Evolutionary conservation across 208 protist genomes (phyloP), one percentile per base, ranked within the genome.

Genomic region (Herpetomonas tarakana): DNA sequence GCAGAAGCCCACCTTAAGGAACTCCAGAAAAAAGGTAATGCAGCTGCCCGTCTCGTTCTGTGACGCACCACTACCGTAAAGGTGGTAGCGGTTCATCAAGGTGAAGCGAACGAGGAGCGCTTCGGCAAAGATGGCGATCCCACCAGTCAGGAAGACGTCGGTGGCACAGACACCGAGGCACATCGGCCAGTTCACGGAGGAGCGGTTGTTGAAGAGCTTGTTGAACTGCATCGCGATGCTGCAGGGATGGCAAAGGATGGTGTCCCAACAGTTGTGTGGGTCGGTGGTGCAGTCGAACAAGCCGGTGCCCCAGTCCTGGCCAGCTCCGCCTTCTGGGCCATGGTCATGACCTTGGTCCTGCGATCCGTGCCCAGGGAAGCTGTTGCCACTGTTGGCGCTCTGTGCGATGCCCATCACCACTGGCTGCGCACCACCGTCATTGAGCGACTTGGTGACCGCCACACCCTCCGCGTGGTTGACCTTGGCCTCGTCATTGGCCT

Each of bases 181-280:
- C 29, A 76, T 51, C 0, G 70, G 70, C 16, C n/a, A 26, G 44
- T 64, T 66, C 16, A 67, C 28, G 16, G 58, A 58, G 18, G 47
- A 35, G 28, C 52, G 28, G 6, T 65, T 53, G 12, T 68, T 62
- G 44, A 64, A 68, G 6, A 76, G 1, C 4, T 51, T 25, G 22
- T 69, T 65, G 45, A 71, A 76, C 29, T 76, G 64, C 7, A 63
- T 46, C 45, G 62, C 68, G 50, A 52, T 71, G 46, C 66, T 61
- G 56, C 58, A 71, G 49, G 64, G 64, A 12, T 29, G 28, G 31
- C 70, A 76, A 14, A 76, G 16, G 26, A 65, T 62, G 6, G 64
- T 27, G 28, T 71, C 64, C 21, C 65, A 52, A 11, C 59, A 56
- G 16, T 56, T 62, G 4, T 24, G 54, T n/a, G 59, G 29, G 60